A percentile compares a stretch with the other conserved stretches of the same genome.
Conservation (phyloP, 1,284 basidiomycete species). For the Garcileccinum viscosum region DNA sequence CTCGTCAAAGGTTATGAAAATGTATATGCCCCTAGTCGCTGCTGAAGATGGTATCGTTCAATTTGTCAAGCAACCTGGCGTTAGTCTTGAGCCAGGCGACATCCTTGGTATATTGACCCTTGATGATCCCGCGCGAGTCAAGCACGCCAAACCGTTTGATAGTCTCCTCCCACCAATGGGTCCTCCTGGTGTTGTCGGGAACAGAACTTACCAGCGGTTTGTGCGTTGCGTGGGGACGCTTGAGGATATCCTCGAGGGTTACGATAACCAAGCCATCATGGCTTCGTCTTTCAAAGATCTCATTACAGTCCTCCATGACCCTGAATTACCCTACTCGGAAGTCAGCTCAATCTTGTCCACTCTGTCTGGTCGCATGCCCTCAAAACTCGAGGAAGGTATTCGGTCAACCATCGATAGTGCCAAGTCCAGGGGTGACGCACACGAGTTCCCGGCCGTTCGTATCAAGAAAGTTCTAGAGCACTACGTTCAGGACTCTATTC, state of each 20-base stretch:
- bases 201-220: conserved; percentile 91
- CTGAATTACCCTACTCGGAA: conserved; percentile 91
- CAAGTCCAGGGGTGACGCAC: conserved; percentile 68
- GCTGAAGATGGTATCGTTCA: conserved; percentile 95
- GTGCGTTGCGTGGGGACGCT: conserved; percentile 80
- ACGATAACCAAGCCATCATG: conserved; percentile 93
- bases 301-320: conserved; percentile 77
- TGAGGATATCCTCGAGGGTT: conserved; percentile 93
- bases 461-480: conserved; percentile 87
- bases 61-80: conserved; percentile 97
- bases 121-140: conserved; percentile 96
- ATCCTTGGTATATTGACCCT: conserved; percentile 96
- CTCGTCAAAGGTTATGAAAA: conserved; percentile 87
- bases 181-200: conserved; percentile 69
- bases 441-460: conserved; percentile 87
- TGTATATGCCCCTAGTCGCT: conserved; percentile 98
- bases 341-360: conserved; percentile 85
- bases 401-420: conserved; percentile 81
- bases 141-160: conserved; percentile 98
- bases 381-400: conserved; percentile 88
- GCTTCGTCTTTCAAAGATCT: conserved; percentile 83
- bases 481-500: conserved; percentile 84
- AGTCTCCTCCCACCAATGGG: conserved; percentile 90
- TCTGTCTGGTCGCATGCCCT: conserved; percentile 92
- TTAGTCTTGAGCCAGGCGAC: conserved; percentile 96